Percentiles rank a stretch among this genome's conserved stretches.
These are phyloP conservation scores for Furculomyces boomerangus DNA, from an alignment of 371 early-diverging fungal species.

Conservation along the genomic window DNA sequence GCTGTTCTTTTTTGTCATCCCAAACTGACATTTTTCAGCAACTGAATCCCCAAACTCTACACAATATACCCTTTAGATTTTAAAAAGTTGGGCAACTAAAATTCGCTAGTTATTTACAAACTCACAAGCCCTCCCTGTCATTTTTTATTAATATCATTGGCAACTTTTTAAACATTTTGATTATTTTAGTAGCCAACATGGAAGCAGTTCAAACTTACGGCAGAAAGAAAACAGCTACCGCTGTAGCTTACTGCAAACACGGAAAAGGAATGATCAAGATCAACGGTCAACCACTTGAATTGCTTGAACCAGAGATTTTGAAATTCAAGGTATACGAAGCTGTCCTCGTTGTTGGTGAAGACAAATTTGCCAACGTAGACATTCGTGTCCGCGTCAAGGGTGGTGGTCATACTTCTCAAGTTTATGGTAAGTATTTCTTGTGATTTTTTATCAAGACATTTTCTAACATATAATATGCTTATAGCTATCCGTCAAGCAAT, in stretches of 20 bases:
- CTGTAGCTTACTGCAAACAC: constrained; percentile 96
- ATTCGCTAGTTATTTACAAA: too few relatives aligned
- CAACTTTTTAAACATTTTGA: background rate
- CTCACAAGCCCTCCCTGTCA: too few relatives aligned
- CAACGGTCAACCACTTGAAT: constrained; percentile 94
- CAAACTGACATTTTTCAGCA: background rate
- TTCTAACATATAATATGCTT: background rate
- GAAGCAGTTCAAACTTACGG: constrained; percentile 30
- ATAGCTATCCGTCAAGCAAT: constrained; percentile 97
- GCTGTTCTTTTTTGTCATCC: background rate
- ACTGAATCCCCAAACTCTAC: background rate
- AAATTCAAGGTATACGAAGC: constrained; percentile 98
- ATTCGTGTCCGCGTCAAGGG: constrained; percentile 95
- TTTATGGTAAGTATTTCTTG: constrained; percentile 35
- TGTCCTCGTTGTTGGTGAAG: constrained; percentile 89
- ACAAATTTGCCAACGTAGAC: constrained; percentile 90
- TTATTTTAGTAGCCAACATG: constrained; percentile 15
- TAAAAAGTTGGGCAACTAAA: too few relatives aligned
- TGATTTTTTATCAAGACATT: background rate
- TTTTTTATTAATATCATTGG: too few relatives aligned
- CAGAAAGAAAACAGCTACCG: constrained; percentile 96
- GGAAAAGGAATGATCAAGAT: constrained; percentile 93
- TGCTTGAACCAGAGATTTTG: constrained; percentile 92
- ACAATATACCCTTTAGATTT: too few relatives aligned
- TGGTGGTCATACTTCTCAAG: constrained; percentile 96